phyloP scores from a whole-genome alignment of 1,284 basidiomycete species.

The Meripilus lineatus region DNA sequence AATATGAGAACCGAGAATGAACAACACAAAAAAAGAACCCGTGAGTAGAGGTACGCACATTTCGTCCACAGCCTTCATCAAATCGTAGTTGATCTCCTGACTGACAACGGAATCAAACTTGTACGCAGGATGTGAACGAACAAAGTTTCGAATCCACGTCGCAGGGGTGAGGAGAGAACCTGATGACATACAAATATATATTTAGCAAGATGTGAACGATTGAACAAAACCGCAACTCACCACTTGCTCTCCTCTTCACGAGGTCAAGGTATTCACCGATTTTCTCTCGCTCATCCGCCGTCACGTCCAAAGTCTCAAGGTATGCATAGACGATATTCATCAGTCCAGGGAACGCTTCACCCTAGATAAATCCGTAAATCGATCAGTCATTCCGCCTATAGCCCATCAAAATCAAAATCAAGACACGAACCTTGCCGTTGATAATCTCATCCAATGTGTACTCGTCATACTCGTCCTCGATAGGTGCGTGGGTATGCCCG shows the following conservation, averaged over 20 bases:
- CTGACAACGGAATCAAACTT: conserved; percentile 88
- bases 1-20: background rate
- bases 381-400: no score
- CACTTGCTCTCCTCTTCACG: conserved; percentile 75
- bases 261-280: conserved; percentile 81
- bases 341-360: conserved; percentile 73
- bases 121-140: conserved; percentile 86
- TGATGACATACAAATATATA: conserved; percentile 23
- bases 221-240: conserved; percentile 35
- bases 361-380: background rate
- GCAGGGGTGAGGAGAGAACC: conserved; percentile 87
- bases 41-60: conserved; percentile 54
- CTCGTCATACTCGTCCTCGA: conserved; percentile 88
- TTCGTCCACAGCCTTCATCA: conserved; percentile 87
- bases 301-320: conserved; percentile 83
- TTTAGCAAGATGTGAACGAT: background rate
- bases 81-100: conserved; percentile 92
- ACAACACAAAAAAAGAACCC: background rate
- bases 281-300: conserved; percentile 55
- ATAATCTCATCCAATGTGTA: conserved; percentile 94
- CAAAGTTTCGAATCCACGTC: conserved; percentile 91
- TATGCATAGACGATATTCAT: conserved; percentile 84
- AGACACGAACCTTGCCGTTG: conserved; percentile 70
- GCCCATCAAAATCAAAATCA: background rate
- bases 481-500: conserved; percentile 36